These are phyloP conservation scores for Betula pendula DNA, from an alignment of 306 rosid genomes.

Conservation along the genomic window DNA sequence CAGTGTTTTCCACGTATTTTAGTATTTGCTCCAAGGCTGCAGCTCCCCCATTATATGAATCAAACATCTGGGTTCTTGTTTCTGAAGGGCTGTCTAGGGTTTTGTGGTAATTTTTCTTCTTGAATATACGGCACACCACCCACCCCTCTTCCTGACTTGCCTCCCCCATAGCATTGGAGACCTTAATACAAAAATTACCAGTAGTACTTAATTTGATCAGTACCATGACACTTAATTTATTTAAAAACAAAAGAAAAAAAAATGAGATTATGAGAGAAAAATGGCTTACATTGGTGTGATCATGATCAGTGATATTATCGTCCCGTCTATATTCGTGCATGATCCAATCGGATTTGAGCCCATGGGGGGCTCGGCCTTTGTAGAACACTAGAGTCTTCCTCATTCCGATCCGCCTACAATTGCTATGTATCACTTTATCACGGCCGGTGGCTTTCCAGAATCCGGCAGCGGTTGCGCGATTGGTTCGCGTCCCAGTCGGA, in stretches of 20 bases:
- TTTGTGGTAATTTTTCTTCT: slow-evolving; percentile 83
- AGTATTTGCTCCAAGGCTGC: slow-evolving; percentile 72
- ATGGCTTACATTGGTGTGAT: slow-evolving; percentile 50
- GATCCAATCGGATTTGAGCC: slow-evolving; percentile 92
- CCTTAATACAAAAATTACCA: slow-evolving; percentile 23
- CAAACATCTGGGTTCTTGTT: slow-evolving; percentile 48
- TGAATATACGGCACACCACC: slow-evolving; percentile 95
- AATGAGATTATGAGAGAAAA: neutral
- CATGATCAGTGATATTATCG: slow-evolving; percentile 49
- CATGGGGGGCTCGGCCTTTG: slow-evolving; percentile 95
- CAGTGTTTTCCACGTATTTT: slow-evolving; percentile 54
- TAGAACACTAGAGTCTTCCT: slow-evolving; percentile 93
- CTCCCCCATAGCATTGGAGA: slow-evolving; percentile 58
- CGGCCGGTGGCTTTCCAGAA: slow-evolving; percentile 99
- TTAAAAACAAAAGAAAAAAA: neutral
- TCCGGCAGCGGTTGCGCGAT: slow-evolving; percentile 86
- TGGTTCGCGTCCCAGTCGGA: slow-evolving; percentile 91
- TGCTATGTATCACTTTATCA: slow-evolving; percentile 75
- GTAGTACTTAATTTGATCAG: neutral
- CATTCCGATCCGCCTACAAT: slow-evolving; percentile 80
- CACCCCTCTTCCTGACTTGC: slow-evolving; percentile 78
- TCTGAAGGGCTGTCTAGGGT: slow-evolving; percentile 65
- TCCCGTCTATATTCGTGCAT: slow-evolving; percentile 96
- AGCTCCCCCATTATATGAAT: slow-evolving; percentile 55
- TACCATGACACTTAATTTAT: neutral